A percentile compares a stretch with the other conserved stretches of the same genome.
These are phyloP conservation scores for Lasiosphaeria miniovina DNA, from an alignment of 495 filamentous ascomycete species.

Conservation along the genomic window DNA sequence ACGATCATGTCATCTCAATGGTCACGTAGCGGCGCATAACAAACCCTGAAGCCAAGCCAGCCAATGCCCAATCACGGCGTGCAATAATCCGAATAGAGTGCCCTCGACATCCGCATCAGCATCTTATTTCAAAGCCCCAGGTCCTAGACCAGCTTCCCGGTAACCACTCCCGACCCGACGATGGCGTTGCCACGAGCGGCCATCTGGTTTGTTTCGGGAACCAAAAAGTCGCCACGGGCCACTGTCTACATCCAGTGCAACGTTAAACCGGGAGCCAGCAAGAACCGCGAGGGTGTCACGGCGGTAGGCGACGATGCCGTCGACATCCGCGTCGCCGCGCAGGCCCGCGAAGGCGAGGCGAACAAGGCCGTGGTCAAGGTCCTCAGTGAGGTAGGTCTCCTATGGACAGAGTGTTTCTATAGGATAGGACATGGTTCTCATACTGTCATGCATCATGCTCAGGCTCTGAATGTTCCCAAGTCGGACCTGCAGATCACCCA, in stretches of 20 bases:
- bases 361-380: slow-evolving; percentile 64
- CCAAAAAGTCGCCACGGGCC: slow-evolving; percentile 38
- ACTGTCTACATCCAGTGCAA: slow-evolving; percentile 53
- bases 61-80: too few relatives aligned
- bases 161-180: background rate
- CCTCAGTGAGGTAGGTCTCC: slow-evolving; percentile 55
- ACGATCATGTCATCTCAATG: too few relatives aligned
- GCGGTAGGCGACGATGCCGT: slow-evolving; percentile 52
- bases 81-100: too few relatives aligned
- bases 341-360: slow-evolving; percentile 61
- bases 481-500: slow-evolving; percentile 61
- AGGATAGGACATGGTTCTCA: background rate
- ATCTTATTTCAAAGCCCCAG: too few relatives aligned
- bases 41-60: too few relatives aligned
- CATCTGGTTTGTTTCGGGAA: slow-evolving; percentile 28
- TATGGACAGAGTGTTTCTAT: background rate
- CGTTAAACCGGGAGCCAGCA: slow-evolving; percentile 62
- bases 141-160: too few relatives aligned
- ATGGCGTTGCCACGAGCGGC: slow-evolving; percentile 10
- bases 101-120: too few relatives aligned
- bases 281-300: slow-evolving; percentile 56
- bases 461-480: slow-evolving; percentile 55
- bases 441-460: background rate
- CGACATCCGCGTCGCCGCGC: slow-evolving; percentile 61
- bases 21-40: too few relatives aligned